Evolutionary conservation across 768 basidiomycete species (phyloP).

Genomic region (Crassisporium funariophilum): DNA sequence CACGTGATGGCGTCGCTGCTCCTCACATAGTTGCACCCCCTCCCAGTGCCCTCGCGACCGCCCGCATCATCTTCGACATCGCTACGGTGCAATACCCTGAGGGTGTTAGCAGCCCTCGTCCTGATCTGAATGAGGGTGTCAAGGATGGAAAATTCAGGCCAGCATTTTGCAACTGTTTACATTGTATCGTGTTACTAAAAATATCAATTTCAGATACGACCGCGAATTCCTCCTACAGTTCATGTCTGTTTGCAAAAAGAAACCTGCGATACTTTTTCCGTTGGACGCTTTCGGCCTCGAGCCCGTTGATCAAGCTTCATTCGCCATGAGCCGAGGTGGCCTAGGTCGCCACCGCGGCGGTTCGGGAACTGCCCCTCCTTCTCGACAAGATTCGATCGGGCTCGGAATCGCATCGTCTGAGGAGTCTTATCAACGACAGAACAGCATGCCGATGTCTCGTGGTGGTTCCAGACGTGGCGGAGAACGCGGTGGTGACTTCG

Average conservation of each 20-base stretch:
- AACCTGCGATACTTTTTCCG: slow-evolving; percentile 86
- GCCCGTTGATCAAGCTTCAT: slow-evolving; percentile 58
- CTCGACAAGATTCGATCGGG: slow-evolving; percentile 50
- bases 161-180: slow-evolving; percentile 35
- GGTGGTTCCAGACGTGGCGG: slow-evolving; percentile 88
- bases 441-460: slow-evolving; percentile 87
- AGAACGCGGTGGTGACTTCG: slow-evolving; percentile 60
- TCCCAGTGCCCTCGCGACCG: slow-evolving; percentile 77
- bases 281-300: slow-evolving; percentile 92
- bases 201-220: slow-evolving; percentile 68
- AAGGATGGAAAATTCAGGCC: slow-evolving; percentile 92
- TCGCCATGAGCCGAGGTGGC: slow-evolving; percentile 58
- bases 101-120: slow-evolving; percentile 76
- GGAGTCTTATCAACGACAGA: slow-evolving; percentile 58
- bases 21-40: slow-evolving; percentile 88
- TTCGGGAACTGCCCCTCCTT: slow-evolving; percentile 39
- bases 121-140: slow-evolving; percentile 82
- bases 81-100: slow-evolving; percentile 78
- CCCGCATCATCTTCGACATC: slow-evolving; percentile 85
- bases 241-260: slow-evolving; percentile 92
- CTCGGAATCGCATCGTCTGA: slow-evolving; percentile 55
- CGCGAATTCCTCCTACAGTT: slow-evolving; percentile 98
- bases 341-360: slow-evolving; percentile 61
- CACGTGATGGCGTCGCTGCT: slow-evolving; percentile 70
- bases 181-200: neutral